A percentile compares a stretch with the other conserved stretches of the same genome.
Evolutionary conservation across 1,284 basidiomycete species (phyloP).

Genomic region (Trametes versicolor): DNA sequence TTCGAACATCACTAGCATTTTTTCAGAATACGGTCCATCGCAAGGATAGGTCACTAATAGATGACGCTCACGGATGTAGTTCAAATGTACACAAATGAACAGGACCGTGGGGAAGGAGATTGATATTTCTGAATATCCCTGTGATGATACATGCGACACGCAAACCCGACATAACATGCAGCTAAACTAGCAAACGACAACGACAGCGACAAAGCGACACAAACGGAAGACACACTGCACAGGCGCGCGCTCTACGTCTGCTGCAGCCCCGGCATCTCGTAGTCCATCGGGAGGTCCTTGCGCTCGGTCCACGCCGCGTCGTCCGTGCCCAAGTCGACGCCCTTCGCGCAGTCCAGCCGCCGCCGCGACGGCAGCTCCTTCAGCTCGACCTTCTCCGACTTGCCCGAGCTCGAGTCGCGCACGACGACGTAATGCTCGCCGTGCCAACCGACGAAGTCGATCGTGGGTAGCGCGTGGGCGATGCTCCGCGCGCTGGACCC

Average conservation of each 20-base stretch:
- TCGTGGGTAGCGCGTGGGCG: constrained; percentile 55
- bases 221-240: background rate
- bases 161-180: constrained; percentile 2
- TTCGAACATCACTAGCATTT: too few relatives aligned
- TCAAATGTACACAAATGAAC: background rate
- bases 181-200: constrained; percentile 3
- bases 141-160: background rate
- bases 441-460: constrained; percentile 76
- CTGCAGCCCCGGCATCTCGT: constrained; percentile 65
- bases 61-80: background rate
- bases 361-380: constrained; percentile 69
- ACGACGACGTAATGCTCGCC: constrained; percentile 74
- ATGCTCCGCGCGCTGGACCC: constrained; percentile 57
- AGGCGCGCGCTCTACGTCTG: constrained; percentile 36
- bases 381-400: constrained; percentile 54
- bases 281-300: constrained; percentile 77
- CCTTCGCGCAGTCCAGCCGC: constrained; percentile 70
- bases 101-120: background rate
- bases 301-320: constrained; percentile 74
- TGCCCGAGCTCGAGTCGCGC: constrained; percentile 37
- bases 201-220: constrained; percentile 16
- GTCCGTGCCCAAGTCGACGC: constrained; percentile 69
- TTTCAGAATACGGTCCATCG: too few relatives aligned
- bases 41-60: too few relatives aligned
- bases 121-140: background rate